Evolutionary conservation across 2,329 filamentous ascomycete species (phyloP), one percentile per base, ranked within the genome.

Genomic region (Juglanconis oblonga): DNA sequence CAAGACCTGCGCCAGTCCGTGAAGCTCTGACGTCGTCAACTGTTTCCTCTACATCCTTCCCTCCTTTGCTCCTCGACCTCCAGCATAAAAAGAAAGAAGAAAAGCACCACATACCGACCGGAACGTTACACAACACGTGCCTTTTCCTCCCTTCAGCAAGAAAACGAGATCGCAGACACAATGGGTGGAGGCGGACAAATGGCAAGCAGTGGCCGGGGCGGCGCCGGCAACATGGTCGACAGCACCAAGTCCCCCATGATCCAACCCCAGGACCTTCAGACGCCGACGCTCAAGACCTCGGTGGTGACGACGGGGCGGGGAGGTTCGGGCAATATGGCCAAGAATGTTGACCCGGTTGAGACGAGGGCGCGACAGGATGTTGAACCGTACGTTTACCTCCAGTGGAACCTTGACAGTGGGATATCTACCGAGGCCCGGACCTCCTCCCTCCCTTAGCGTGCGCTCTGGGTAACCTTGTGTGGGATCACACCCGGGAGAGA

Each of bases 241-340:
- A 73, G 78, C 60, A 72, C 77, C 64, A 75, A 79, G 64, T 78
- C 79, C 13, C 74, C 74, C 47, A 73, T 75, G 62, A 67, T 86
- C 49, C 75, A 79, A 35, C 77, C 85, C 54, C 77, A 84, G 64
- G 90, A 94, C 69, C 85, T 96, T 64, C 79, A 88, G 68, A 97
- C 92, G 1, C 93, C 93, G 1, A 89, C 86, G 11, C 85, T 98
- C 71, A 97, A 96, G 77, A 84, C 84, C 51, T 78, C 89, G n/a
- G 81, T 91, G 65, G 92, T 94, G 71, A 97, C 93, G 24, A 97
- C 93, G 3, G 93, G 93, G 59, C 90, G 93, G 55, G 93, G 93
- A 58, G 93, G 93, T 63, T 87, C 85, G 4, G 92, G 92, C 62
- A 97, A 96, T 79, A 96, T 97, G 89, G 87, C 89, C 52, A 79